These are phyloP conservation scores for Lathyrus sativus DNA, from an alignment of 306 rosid genomes.

Conservation along the genomic window DNA sequence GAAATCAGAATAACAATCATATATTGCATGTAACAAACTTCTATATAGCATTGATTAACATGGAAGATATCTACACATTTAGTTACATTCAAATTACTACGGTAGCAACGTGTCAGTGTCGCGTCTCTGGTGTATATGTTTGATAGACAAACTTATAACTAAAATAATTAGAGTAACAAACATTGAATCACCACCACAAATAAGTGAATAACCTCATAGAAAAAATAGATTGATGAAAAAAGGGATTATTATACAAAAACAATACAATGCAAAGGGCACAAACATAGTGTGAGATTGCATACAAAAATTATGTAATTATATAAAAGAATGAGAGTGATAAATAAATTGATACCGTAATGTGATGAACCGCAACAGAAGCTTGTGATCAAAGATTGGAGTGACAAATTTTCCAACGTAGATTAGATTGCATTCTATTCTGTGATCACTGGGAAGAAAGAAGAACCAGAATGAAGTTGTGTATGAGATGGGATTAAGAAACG, in stretches of 20 bases:
- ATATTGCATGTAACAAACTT: constrained; percentile 12
- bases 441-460: neutral
- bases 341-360: neutral
- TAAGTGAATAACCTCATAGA: neutral
- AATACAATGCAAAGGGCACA: neutral
- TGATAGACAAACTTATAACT: neutral
- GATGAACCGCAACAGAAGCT: neutral
- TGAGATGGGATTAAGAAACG: neutral
- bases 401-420: neutral
- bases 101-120: neutral
- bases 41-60: too few species aligned
- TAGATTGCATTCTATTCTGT: neutral
- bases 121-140: neutral
- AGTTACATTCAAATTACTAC: neutral
- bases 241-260: neutral
- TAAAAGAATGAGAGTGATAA: neutral
- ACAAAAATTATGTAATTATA: neutral
- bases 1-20: constrained; percentile 19
- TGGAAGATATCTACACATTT: neutral
- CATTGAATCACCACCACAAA: neutral
- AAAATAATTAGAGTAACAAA: neutral
- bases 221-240: neutral
- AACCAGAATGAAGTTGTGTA: neutral
- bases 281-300: neutral
- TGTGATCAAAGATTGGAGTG: neutral